Percentiles rank a stretch among this genome's conserved stretches.
phyloP scores from a whole-genome alignment of 2,329 filamentous ascomycete species.

The Botrytis paeoniae region DNA sequence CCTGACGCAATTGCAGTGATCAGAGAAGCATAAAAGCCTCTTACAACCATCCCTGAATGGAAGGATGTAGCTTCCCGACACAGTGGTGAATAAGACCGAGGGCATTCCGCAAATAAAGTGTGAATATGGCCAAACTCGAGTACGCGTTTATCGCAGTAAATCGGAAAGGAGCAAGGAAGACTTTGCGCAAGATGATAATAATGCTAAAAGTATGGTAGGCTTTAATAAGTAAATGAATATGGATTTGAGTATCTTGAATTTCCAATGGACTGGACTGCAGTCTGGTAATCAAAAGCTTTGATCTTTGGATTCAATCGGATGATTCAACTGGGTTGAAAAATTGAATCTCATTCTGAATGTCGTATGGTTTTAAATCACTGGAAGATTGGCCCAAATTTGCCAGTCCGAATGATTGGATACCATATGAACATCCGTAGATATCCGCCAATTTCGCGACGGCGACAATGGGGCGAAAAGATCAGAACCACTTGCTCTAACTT shows the following conservation, averaged over 20 bases:
- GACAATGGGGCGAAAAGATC: background rate
- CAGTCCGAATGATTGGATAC: background rate
- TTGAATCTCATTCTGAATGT: background rate
- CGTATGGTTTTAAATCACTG: background rate
- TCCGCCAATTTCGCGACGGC: background rate
- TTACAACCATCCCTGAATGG: background rate
- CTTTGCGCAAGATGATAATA: no score
- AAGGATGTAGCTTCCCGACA: background rate
- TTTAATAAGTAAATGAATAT: background rate
- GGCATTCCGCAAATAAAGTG: background rate
- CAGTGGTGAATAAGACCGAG: background rate
- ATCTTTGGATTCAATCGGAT: background rate
- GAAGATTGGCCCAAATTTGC: background rate
- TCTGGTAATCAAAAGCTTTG: background rate
- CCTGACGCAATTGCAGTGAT: background rate
- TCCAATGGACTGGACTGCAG: background rate
- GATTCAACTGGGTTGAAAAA: background rate
- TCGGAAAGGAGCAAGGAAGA: background rate
- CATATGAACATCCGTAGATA: background rate
- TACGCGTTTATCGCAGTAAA: background rate
- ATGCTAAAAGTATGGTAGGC: background rate
- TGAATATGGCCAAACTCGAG: background rate
- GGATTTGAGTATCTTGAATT: background rate
- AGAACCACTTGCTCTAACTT: slow-evolving; percentile 2
- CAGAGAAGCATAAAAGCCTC: background rate